Percentiles rank a stretch among this genome's conserved stretches.
phyloP scores from a whole-genome alignment of 768 basidiomycete genomes.

The Mycena floridula region DNA sequence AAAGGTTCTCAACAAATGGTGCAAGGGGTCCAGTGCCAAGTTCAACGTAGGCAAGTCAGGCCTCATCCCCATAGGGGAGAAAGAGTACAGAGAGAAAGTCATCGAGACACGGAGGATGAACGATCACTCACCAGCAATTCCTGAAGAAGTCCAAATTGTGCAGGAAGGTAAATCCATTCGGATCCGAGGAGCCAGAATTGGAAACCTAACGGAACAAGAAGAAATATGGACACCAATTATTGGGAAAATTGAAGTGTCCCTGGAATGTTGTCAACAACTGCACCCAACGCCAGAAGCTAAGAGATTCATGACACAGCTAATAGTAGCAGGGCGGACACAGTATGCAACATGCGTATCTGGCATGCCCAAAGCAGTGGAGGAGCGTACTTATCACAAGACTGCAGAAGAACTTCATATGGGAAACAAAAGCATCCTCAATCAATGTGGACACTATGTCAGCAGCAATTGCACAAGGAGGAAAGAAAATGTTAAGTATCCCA shows the following conservation, averaged over 20 bases:
- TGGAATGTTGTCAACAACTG: not conserved
- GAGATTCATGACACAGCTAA: not conserved
- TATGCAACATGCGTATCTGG: conserved; percentile 8
- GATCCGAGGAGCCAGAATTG: conserved; percentile 1
- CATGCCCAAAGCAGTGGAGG: conserved; percentile 8
- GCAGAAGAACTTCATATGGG: conserved; percentile 1
- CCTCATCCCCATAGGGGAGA: conserved; percentile 12
- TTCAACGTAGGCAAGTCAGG: conserved; percentile 11
- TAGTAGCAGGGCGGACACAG: conserved; percentile 5
- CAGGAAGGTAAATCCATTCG: not conserved
- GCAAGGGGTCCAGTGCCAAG: not conserved
- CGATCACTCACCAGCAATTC: not conserved
- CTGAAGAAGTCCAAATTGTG: not conserved
- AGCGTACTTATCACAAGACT: not conserved
- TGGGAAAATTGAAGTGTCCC: not conserved
- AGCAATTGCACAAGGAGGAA: not conserved
- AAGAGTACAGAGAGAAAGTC: not conserved
- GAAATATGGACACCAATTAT: not conserved
- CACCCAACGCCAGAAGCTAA: not conserved
- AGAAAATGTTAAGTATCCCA: not conserved
- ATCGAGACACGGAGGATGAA: not conserved
- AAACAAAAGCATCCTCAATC: not conserved
- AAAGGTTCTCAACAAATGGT: not conserved
- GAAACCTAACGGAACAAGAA: not conserved
- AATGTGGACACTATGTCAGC: not conserved